These are phyloP conservation scores for Phytophthora podocarpi DNA, from an alignment of 352 stramenopile species.

Conservation along the genomic window DNA sequence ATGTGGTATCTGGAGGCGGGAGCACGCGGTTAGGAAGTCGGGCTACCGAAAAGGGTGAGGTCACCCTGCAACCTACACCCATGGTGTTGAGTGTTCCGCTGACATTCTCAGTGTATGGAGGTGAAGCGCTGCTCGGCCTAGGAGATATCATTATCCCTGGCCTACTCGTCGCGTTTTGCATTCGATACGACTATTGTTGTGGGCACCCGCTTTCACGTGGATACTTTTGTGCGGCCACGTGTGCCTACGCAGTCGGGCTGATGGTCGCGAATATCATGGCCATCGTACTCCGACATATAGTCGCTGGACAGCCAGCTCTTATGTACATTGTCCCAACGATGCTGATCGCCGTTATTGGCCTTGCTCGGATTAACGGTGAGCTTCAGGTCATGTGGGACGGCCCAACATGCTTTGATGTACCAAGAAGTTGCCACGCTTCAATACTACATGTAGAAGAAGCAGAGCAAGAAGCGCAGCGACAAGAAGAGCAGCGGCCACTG, in stretches of 20 bases:
- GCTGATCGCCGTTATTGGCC: slow-evolving; percentile 63
- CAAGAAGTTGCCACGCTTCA: slow-evolving; percentile 5
- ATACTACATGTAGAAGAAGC: slow-evolving; percentile 15
- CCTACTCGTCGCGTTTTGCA: slow-evolving; percentile 91
- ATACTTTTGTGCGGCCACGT: slow-evolving; percentile 78
- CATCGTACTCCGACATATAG: slow-evolving; percentile 89
- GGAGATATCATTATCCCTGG: slow-evolving; percentile 95
- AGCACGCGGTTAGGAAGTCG: slow-evolving; percentile 16
- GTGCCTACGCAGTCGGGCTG: slow-evolving; percentile 91
- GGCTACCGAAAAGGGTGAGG: slow-evolving; percentile 4
- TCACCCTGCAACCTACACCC: slow-evolving; percentile 31
- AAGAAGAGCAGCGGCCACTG: slow-evolving; percentile 27
- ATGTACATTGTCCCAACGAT: slow-evolving; percentile 95
- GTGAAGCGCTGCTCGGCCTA: slow-evolving; percentile 91
- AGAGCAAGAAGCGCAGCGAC: slow-evolving; percentile 18
- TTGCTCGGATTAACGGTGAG: slow-evolving; percentile 58
- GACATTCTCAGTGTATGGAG: slow-evolving; percentile 87
- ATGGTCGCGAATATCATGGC: slow-evolving; percentile 92
- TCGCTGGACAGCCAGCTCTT: slow-evolving; percentile 91
- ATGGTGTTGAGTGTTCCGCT: slow-evolving; percentile 90
- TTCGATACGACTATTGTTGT: slow-evolving; percentile 89
- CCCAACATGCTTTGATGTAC: slow-evolving; percentile 43
- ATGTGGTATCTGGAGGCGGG: slow-evolving; percentile 84
- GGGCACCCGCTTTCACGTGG: slow-evolving; percentile 49
- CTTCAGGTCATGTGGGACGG: slow-evolving; percentile 84